Conservation (phyloP, 192 early-diverging fungal species). For the Podila epigama region DNA sequence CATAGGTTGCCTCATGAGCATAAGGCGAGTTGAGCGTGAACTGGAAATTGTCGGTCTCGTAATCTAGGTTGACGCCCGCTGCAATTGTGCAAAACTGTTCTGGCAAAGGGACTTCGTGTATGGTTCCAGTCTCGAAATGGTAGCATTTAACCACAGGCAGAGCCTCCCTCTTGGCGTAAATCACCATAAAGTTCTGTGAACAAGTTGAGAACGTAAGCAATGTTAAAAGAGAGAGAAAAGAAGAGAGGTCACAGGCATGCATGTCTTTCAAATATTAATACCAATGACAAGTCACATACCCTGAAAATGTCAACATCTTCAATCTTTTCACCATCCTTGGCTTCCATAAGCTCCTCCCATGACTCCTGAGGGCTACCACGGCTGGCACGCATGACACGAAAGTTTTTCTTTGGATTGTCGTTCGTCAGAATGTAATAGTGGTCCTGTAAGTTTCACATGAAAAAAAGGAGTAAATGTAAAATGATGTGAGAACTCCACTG, state of each 20-base stretch:
- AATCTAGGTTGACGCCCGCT: constrained; percentile 66
- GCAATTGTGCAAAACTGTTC: constrained; percentile 64
- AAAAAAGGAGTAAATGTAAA: background rate
- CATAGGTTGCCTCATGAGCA: constrained; percentile 68
- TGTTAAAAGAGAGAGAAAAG: background rate
- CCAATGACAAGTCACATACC: constrained; percentile 15
- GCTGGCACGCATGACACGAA: constrained; percentile 64
- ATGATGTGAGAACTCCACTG: background rate
- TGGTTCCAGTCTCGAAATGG: constrained; percentile 41
- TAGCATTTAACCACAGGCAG: constrained; percentile 62
- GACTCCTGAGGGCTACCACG: constrained; percentile 37
- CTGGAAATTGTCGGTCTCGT: constrained; percentile 63
- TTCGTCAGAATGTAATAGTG: constrained; percentile 65
- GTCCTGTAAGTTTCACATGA: constrained; percentile 3
- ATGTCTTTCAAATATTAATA: background rate
- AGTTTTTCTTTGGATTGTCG: constrained; percentile 60
- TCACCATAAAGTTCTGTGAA: constrained; percentile 50
- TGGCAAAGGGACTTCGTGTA: constrained; percentile 57
- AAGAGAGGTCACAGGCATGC: too few relatives aligned
- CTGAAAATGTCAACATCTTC: constrained; percentile 82
- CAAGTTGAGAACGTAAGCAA: background rate
- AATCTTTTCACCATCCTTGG: constrained; percentile 68
- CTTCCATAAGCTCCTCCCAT: constrained; percentile 68
- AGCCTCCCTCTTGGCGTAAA: constrained; percentile 60
- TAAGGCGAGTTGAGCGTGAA: constrained; percentile 71